Base-by-base conservation (phyloP, 139 green algal genomes). In the Spirogloea muscicola region DNA sequence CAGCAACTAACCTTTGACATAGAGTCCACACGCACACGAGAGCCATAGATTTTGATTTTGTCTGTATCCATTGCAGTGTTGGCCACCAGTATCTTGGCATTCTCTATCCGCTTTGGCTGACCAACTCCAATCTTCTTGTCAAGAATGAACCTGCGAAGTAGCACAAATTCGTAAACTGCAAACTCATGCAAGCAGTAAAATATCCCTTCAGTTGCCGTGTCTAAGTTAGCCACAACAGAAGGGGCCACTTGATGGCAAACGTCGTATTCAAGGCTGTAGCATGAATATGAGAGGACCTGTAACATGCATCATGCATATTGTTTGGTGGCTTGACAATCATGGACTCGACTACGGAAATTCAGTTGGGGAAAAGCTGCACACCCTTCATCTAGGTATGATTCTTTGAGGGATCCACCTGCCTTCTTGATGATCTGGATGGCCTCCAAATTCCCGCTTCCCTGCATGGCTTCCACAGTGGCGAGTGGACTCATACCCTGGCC, bases 61-160 rank as follows among this genome's bases (percentile, higher is more conserved):
- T 99, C 94, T 0, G 92, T 97, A 85, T 99, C 95, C 95, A 99
- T 99, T 42, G 94, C 76, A 0, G 95, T 99, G 88, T 98, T 99
- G 71, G 95, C 91, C 6, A 99, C 59, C 67, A 99, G 79, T 76
- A 99, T 96, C 48, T 93, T 93, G 25, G 95, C 95, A 69, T 97
- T 89, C 84, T 96, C 90, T 25, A 98, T 89, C 42, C 91, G 82
- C 76, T 94, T 94, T 44, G 94, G 95, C 88, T 98, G 91, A 0
- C 94, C 95, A 36, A 98, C 90, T 31, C 94, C 93, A 43, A 97
- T 96, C 49, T 88, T 88, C 89, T 99, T 99, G 89, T 98, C 92
- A 64, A 99, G 82, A 64, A 99, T 98, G 88, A 96, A 99, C 25
- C 69, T 77, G 55, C 10, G 34, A 55, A 21, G 46, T n/a, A n/a